These are phyloP conservation scores for Kwoniella shandongensis DNA, from an alignment of 768 basidiomycete species.

Conservation along the genomic window DNA sequence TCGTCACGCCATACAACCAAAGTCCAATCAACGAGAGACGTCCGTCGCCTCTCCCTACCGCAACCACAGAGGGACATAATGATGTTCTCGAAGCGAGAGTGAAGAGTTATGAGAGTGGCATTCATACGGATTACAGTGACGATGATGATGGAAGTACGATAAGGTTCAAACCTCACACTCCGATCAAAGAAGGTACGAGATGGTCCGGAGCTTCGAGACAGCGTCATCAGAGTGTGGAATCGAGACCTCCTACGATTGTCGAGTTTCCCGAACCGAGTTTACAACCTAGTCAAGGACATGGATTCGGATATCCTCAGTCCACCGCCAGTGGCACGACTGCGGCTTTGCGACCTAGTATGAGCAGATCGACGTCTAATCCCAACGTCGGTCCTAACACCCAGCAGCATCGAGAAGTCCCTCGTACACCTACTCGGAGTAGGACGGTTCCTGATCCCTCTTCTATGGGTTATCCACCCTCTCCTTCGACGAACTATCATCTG, in stretches of 20 bases:
- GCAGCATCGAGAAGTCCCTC: not conserved
- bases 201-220: not conserved
- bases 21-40: too few relatives aligned
- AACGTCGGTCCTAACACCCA: not conserved
- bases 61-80: too few relatives aligned
- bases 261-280: slow-evolving; percentile 23
- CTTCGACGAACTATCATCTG: slow-evolving; percentile 4
- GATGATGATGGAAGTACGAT: not conserved
- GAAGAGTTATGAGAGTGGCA: not conserved
- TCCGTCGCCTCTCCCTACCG: too few relatives aligned
- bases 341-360: not conserved
- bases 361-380: not conserved
- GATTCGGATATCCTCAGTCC: slow-evolving; percentile 12
- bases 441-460: slow-evolving; percentile 1
- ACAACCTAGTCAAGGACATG: slow-evolving; percentile 14
- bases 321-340: not conserved
- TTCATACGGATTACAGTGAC: not conserved
- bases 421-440: slow-evolving; percentile 8
- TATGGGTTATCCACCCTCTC: slow-evolving; percentile 2
- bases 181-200: not conserved
- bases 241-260: slow-evolving; percentile 19
- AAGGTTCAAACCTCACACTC: slow-evolving; percentile 5
- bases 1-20: not conserved
- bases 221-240: slow-evolving; percentile 7
- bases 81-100: too few relatives aligned